Conservation (phyloP, 768 basidiomycete genomes). For the Sarcomyxa edulis region DNA sequence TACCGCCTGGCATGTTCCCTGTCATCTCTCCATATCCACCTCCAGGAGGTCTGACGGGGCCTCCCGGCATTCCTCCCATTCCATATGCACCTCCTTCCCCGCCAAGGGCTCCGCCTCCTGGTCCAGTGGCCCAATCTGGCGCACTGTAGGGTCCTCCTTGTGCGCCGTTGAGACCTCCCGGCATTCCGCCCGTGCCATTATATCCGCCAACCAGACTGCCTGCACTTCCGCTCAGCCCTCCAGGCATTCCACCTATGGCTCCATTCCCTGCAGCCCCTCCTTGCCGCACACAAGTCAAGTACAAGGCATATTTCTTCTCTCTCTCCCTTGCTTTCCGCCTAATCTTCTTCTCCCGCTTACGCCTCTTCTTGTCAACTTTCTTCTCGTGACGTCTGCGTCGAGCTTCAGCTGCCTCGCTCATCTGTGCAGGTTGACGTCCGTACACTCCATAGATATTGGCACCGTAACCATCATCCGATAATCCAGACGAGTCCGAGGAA, state of each 20-base stretch:
- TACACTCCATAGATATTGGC: slow-evolving; percentile 33
- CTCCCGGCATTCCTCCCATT: slow-evolving; percentile 4
- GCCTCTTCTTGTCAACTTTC: slow-evolving; percentile 56
- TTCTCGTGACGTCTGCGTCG: slow-evolving; percentile 48
- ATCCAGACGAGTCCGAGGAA: slow-evolving; percentile 34
- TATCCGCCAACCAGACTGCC: not conserved
- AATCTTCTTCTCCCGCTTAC: slow-evolving; percentile 59
- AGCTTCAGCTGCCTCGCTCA: slow-evolving; percentile 42
- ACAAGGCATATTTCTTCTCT: slow-evolving; percentile 61
- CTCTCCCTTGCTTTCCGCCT: slow-evolving; percentile 53
- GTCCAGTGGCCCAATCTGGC: too few relatives aligned
- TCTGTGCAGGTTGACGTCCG: slow-evolving; percentile 29
- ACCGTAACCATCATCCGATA: slow-evolving; percentile 38
- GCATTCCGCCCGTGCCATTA: too few relatives aligned
- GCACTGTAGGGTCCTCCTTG: too few relatives aligned
- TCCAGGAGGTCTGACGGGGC: slow-evolving; percentile 9
- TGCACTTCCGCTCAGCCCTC: slow-evolving; percentile 6
- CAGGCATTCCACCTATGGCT: slow-evolving; percentile 3
- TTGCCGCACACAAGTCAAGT: slow-evolving; percentile 45
- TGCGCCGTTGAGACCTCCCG: too few relatives aligned
- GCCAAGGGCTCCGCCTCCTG: too few relatives aligned
- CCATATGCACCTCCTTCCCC: slow-evolving; percentile 6
- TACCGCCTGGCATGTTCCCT: slow-evolving; percentile 1
- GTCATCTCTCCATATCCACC: slow-evolving; percentile 9
- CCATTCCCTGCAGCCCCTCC: slow-evolving; percentile 12